Base-by-base conservation (phyloP, 345 rosid genomes). In the Angophora floribunda region DNA sequence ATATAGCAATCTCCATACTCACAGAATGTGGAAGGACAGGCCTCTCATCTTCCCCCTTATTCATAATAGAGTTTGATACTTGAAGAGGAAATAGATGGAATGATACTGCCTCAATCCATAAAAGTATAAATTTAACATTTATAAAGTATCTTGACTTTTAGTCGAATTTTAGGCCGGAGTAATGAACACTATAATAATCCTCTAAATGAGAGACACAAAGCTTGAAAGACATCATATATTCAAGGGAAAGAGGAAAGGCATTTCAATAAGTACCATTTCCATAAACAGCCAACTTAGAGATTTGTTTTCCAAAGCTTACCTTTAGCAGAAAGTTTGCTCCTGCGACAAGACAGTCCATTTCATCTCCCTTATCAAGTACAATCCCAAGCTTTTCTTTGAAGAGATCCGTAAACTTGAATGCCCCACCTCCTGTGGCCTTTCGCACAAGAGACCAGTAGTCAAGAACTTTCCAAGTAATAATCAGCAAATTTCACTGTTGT, bases 401-500 rank as follows among this genome's bases (percentile, higher is more conserved):
- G 32, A 97, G 97, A 88, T 98, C 97, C 2, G 99, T 93, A 92
- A 95, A 98, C 91, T 95, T 97, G 95, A 93, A 95, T 24, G 99
- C 99, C 88, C 99, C 99, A 51, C 99, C 99, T 63, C 99, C 99
- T 88, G 99, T 98, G 88, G 99, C 99, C 99, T 97, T 36, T 91
- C 92, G 63, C 87, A 91, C 32, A 91, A 86, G 88, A 78, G 85
- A 63, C 80, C 88, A 88, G 36, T 26, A 30, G 22, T 85, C 55
- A 85, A 85, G 26, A 51, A 85, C 61, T 30, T 85, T 36, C 32
- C 55, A 36, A 52, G 87, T 52, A 52, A 52, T 32, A 6, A 51
- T 51, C 61, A 19, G 9, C 26, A 75, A 75, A 41, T 75, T 36
- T 41, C 82, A 21, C 10, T 75, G 49, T 75, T 9, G 82, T 41